These are phyloP conservation scores for Septoria linicola DNA, from an alignment of 2,329 filamentous ascomycete species.

Conservation along the genomic window DNA sequence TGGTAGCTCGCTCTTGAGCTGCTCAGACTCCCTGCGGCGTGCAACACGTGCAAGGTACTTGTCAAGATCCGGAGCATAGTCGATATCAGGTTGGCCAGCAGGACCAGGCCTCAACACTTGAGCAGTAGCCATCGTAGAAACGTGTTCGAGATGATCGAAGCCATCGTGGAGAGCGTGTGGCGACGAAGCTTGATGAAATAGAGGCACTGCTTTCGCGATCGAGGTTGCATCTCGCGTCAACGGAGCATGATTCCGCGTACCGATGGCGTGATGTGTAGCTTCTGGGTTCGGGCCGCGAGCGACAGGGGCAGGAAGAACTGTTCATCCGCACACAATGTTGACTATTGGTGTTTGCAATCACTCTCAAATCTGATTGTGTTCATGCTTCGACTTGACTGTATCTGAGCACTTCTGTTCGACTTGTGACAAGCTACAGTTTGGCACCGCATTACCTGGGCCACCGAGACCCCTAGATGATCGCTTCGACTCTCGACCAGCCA, in stretches of 20 bases:
- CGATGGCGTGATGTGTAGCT: constrained; percentile 10
- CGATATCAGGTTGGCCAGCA: constrained; percentile 56
- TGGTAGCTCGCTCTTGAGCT: constrained; percentile 45
- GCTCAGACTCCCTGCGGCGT: constrained; percentile 46
- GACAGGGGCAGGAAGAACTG: neutral
- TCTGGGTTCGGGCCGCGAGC: constrained; percentile 1
- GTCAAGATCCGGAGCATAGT: constrained; percentile 55
- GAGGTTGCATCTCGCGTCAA: constrained; percentile 11
- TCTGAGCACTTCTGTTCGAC: too few relatives aligned
- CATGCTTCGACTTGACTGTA: too few relatives aligned
- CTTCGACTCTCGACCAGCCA: too few relatives aligned
- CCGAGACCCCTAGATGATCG: too few relatives aligned
- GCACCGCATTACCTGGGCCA: too few relatives aligned
- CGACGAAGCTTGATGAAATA: constrained; percentile 3
- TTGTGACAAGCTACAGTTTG: too few relatives aligned
- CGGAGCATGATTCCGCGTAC: constrained; percentile 2
- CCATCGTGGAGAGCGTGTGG: neutral
- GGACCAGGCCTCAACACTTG: constrained; percentile 19
- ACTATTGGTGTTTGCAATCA: too few relatives aligned
- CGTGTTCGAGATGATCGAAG: neutral
- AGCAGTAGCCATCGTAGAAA: constrained; percentile 17
- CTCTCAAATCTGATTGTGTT: too few relatives aligned
- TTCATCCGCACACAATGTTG: neutral
- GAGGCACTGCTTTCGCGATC: constrained; percentile 4
- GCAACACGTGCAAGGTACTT: constrained; percentile 56